Conservation (phyloP, 179 eudicot genomes). For the Silene noctiflora region DNA sequence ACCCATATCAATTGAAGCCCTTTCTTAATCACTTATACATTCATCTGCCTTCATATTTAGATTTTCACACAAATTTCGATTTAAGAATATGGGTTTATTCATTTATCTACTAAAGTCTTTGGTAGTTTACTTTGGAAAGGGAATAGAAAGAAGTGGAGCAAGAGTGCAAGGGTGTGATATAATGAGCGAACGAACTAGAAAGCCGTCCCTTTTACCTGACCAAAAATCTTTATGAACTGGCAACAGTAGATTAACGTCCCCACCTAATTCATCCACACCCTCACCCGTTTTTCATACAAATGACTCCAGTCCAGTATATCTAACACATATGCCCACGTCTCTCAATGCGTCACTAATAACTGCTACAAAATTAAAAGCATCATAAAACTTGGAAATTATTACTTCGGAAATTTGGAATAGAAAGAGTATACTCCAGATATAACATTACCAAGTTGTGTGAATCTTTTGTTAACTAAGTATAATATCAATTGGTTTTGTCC, state of each 20-base stretch:
- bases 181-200: not conserved
- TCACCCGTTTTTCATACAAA: not conserved
- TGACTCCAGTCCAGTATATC: not conserved
- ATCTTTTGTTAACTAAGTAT: no score
- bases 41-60: no score
- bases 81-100: not conserved
- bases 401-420: no score
- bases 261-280: slow-evolving; percentile 28
- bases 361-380: not conserved
- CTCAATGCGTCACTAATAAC: slow-evolving; percentile 12
- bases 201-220: slow-evolving; percentile 25
- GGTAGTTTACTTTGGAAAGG: not conserved
- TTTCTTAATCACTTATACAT: no score
- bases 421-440: no score
- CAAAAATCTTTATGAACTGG: slow-evolving; percentile 8
- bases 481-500: no score
- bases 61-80: no score
- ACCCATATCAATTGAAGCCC: no score
- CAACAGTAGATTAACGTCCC: slow-evolving; percentile 36
- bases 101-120: not conserved
- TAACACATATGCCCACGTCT: slow-evolving; percentile 26
- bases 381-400: not conserved
- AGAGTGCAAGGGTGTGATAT: not conserved
- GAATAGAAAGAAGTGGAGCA: not conserved
- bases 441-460: no score